Conservation (phyloP, 2,329 filamentous ascomycete species). For the Colletotrichum ledebouriae region DNA sequence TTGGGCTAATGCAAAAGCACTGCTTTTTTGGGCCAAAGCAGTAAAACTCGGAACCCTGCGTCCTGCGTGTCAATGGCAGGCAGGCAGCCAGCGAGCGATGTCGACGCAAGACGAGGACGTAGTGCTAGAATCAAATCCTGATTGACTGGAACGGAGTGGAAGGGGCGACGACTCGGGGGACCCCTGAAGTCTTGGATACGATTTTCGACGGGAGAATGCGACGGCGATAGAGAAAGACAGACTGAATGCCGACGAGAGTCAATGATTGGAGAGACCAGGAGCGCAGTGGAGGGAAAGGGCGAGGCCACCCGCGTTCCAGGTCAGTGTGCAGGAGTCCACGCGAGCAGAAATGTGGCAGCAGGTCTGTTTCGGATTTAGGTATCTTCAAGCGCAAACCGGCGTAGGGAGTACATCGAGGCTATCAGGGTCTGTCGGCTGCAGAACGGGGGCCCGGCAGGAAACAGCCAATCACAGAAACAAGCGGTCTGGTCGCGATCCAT, state of each 20-base stretch:
- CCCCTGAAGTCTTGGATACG: not conserved
- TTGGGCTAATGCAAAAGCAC: too few species aligned
- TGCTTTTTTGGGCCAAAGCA: too few species aligned
- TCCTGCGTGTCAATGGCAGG: too few species aligned
- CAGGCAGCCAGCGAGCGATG: not conserved
- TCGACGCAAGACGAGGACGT: slow-evolving; percentile 5
- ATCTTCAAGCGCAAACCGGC: not conserved
- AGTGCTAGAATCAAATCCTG: not conserved
- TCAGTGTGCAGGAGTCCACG: slow-evolving; percentile 19
- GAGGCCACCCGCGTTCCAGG: too few species aligned
- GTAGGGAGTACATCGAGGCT: not conserved
- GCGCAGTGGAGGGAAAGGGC: not conserved
- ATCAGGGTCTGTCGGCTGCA: slow-evolving; percentile 12
- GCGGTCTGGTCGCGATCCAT: not conserved
- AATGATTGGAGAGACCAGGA: not conserved
- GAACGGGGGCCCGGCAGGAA: not conserved
- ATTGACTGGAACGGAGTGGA: not conserved
- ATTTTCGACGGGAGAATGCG: too few species aligned
- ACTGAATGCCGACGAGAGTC: not conserved
- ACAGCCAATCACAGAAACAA: slow-evolving; percentile 6
- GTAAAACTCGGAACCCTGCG: too few species aligned
- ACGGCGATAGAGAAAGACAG: not conserved
- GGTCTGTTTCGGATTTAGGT: slow-evolving; percentile 22
- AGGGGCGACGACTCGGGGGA: slow-evolving; percentile 12
- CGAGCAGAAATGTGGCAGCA: slow-evolving; percentile 10